Evolutionary conservation across 768 basidiomycete species (phyloP), one percentile per base, ranked within the genome.

Genomic region (Serendipita vermifera): DNA sequence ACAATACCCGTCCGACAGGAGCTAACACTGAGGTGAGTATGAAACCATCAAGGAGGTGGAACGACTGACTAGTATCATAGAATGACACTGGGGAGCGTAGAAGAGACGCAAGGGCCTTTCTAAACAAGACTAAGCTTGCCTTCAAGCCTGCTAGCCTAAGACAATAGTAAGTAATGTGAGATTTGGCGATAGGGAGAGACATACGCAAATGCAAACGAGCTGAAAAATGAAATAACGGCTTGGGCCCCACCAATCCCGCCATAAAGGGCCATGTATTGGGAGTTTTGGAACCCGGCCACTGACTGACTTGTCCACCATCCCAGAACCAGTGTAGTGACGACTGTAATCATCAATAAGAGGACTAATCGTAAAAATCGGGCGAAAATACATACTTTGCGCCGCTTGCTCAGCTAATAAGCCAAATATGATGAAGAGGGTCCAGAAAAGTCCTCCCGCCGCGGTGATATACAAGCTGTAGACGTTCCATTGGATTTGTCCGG

Each of bases 261-360:
- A 62, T 76, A 76, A 1, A 73, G 62, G 1, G 64, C 83, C 77
- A 89, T 87, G 65, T 89, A 89, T 32, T 80, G 70, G 0, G 75
- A 77, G 64, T 83, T 77, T 3, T 35, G 64, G 63, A 85, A 82
- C 2, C 77, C 75, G 3, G 61, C 58, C 15, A 87, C 75, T n/a
- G 69, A 75, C 15, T 70, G 57, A 0, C 73, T 71, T 0, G 81
- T 80, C 85, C 85, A 89, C 61, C 81, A 85, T 0, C 84, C 84
- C 17, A 89, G 73, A 70, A 83, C 79, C 3, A 89, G 65, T 31
- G 76, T 81, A 60, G 77, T 81, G 0, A 74, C 78, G 31, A 87
- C 83, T 63, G 46, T 55, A 38, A 2, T 26, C 41, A 5, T 41
- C 36, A 43, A 56, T n/a, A 13, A 26, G 31, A 14, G 33, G 36